Conservation (phyloP, 106 monocot genomes). For the Xerophyta viscosa region DNA sequence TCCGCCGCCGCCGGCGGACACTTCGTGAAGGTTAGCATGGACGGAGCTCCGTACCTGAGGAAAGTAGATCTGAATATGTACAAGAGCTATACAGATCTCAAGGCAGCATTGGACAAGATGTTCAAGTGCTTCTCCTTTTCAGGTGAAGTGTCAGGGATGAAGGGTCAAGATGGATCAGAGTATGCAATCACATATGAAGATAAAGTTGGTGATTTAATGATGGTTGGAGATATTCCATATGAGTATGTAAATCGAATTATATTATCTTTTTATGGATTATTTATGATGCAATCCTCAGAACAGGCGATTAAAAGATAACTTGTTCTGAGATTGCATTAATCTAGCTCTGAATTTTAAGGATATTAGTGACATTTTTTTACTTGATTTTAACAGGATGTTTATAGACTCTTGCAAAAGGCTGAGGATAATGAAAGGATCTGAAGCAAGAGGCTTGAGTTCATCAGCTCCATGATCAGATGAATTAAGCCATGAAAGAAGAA, state of each 20-base stretch:
- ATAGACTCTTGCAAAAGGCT: slow-evolving; percentile 50
- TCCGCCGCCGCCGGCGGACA: background rate
- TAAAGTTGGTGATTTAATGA: slow-evolving; percentile 36
- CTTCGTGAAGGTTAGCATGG: slow-evolving; percentile 14
- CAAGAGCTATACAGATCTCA: slow-evolving; percentile 11
- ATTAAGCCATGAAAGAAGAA: background rate
- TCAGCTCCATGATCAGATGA: background rate
- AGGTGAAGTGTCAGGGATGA: slow-evolving; percentile 9
- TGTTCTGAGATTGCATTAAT: too few species aligned
- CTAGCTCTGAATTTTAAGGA: background rate
- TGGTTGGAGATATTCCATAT: slow-evolving; percentile 45
- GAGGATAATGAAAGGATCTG: slow-evolving; percentile 65
- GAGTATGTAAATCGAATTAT: slow-evolving; percentile 2
- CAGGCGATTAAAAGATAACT: too few species aligned
- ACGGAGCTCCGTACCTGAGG: slow-evolving; percentile 14
- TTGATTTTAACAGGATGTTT: slow-evolving; percentile 40
- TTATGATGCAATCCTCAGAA: too few species aligned
- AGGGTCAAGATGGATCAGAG: slow-evolving; percentile 10
- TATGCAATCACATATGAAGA: slow-evolving; percentile 32
- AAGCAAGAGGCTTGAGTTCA: slow-evolving; percentile 36
- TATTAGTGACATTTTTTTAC: background rate
- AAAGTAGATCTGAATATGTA: slow-evolving; percentile 11
- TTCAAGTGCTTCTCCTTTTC: slow-evolving; percentile 9
- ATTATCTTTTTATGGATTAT: background rate
- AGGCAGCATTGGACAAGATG: slow-evolving; percentile 5